Base-by-base conservation (phyloP, 805 yeast genomes). In the Metschnikowia continentalis region DNA sequence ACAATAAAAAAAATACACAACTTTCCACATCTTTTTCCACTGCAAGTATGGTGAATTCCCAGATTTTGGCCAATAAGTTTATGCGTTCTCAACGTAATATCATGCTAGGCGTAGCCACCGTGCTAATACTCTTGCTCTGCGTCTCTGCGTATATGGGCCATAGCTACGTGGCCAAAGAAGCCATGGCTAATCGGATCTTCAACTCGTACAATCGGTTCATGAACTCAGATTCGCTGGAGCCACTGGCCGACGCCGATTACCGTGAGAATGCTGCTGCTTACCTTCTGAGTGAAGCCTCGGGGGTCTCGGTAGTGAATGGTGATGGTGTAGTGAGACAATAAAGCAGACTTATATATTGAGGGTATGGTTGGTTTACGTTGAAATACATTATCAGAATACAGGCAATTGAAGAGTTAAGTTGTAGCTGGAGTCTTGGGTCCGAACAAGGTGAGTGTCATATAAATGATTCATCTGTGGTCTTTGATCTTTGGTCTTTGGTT, bases 11-110 rank as follows among this genome's bases (percentile, higher is more conserved):
- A 26, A 26, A 8, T 8, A 26, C 11, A 11, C 13, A 8, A 8
- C 11, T 8, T 8, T 26, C 30, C 10, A 23, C 23, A 13, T 32
- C 36, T 30, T 32, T 19, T 23, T 23, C 15, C 20, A 39, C 22
- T 6, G 13, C 13, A 14, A 8, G 19, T 17, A 52, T 52, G 55
- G 40, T 42, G 1, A 45, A 36, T 17, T 2, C 42, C n/a, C 48
- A 43, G 13, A 26, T 32, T 3, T 60, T 70, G 8, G 56, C 69
- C 5, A 61, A 60, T 44, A 53, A 69, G 42, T 49, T 72, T 45
- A 68, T 72, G 56, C 60, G 69, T 48, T 64, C 68, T 10, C 75
- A 69, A 53, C 57, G 69, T 36, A 55, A 63, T 43, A 53, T 71
- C 22, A 54, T 62, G 6, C 13, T 66, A 13, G 32, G 58, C 6